Conservation (phyloP, 225 moss, liverwort and hornwort species). For the Polytrichum commune region DNA sequence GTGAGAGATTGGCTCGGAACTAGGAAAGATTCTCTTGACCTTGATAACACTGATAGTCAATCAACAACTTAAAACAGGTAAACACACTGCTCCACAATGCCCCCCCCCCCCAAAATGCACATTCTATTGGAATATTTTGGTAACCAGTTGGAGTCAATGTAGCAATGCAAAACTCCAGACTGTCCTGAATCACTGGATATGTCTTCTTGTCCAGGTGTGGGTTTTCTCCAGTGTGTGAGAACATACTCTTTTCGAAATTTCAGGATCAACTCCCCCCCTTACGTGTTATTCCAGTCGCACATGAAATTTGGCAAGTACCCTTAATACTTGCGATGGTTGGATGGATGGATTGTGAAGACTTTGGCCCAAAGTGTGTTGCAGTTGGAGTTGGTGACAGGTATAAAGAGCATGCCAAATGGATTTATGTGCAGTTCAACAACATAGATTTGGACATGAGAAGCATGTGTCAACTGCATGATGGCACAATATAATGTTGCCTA, state of each 20-base stretch:
- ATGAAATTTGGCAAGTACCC: not conserved
- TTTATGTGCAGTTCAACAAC: not conserved
- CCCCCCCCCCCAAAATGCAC: no score
- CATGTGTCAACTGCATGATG: no score
- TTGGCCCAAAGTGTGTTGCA: not conserved
- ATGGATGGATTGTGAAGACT: not conserved
- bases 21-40: slow-evolving; percentile 15
- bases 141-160: not conserved
- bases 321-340: not conserved
- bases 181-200: not conserved
- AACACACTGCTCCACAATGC: not conserved
- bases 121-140: no score
- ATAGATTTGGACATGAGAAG: not conserved
- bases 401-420: not conserved
- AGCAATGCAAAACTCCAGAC: not conserved
- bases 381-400: not conserved
- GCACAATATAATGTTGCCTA: no score
- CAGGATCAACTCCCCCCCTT: not conserved
- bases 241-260: not conserved
- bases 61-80: slow-evolving; percentile 56
- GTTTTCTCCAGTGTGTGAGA: not conserved
- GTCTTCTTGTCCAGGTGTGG: not conserved
- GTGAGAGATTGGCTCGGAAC: slow-evolving; percentile 39
- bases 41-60: slow-evolving; percentile 86
- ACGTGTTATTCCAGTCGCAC: not conserved